Percentiles rank a stretch among this genome's conserved stretches.
Evolutionary conservation across 352 stramenopile species (phyloP).

Genomic region (Phytophthora citrophthora): DNA sequence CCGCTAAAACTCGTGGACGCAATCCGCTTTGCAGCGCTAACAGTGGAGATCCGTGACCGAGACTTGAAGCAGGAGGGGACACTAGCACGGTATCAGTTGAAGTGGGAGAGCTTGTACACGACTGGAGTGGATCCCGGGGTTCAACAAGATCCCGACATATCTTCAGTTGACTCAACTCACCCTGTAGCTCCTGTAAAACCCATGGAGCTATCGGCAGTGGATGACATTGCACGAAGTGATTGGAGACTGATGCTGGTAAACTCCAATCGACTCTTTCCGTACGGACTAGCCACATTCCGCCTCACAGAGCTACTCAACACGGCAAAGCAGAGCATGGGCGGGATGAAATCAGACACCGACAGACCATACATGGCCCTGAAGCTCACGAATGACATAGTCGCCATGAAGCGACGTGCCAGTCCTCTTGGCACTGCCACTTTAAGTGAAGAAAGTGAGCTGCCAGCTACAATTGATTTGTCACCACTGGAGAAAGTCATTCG

Average conservation of each 20-base stretch:
- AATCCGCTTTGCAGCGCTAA: constrained; percentile 44
- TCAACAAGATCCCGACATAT: constrained; percentile 4
- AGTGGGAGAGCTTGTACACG: constrained; percentile 66
- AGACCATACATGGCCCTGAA: constrained; percentile 51
- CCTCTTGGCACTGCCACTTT: constrained; percentile 43
- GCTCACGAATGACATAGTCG: constrained; percentile 56
- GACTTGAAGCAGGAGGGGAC: constrained; percentile 52
- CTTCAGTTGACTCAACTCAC: constrained; percentile 1
- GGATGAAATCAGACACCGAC: constrained; percentile 9
- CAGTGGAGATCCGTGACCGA: constrained; percentile 74
- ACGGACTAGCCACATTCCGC: constrained; percentile 61
- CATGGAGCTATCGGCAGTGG: constrained; percentile 57
- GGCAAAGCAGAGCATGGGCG: constrained; percentile 23
- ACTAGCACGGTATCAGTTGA: constrained; percentile 47
- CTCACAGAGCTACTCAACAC: constrained; percentile 61
- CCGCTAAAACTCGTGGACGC: constrained; percentile 51
- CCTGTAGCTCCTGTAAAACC: constrained; percentile 17
- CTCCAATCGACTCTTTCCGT: constrained; percentile 55
- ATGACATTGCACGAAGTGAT: constrained; percentile 64
- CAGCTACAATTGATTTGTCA: constrained; percentile 34
- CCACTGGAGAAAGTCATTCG: constrained; percentile 53
- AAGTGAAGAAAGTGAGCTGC: constrained; percentile 32
- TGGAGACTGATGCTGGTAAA: constrained; percentile 50
- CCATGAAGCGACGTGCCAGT: constrained; percentile 57
- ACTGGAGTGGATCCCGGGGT: constrained; percentile 34